phyloP scores from a whole-genome alignment of 495 filamentous ascomycete genomes.

The Talaromyces liani region DNA sequence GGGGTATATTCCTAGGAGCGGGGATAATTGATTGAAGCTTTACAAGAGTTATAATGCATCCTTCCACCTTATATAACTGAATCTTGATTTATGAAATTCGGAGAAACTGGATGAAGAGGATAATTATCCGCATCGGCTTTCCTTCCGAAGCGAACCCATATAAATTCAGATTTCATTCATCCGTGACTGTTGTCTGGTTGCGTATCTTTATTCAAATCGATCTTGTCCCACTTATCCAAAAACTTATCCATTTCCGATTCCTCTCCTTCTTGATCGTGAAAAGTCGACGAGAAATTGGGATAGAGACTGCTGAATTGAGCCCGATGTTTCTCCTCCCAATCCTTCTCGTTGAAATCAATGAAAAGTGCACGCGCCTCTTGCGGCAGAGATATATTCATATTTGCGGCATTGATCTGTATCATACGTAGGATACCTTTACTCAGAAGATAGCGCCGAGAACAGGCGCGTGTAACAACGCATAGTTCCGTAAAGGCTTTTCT shows the following conservation, averaged over 20 bases:
- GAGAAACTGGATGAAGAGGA: neutral
- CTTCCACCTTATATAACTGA: neutral
- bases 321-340: slow-evolving; percentile 10
- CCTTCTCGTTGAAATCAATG: slow-evolving; percentile 10
- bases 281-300: slow-evolving; percentile 9
- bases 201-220: neutral
- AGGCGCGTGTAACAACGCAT: slow-evolving; percentile 8
- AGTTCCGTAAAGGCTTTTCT: slow-evolving; percentile 10
- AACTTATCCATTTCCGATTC: slow-evolving; percentile 13
- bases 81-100: too few species aligned
- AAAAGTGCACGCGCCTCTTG: slow-evolving; percentile 10
- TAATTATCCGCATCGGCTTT: neutral
- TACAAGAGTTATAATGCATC: neutral
- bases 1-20: neutral
- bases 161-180: neutral
- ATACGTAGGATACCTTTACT: slow-evolving; percentile 15
- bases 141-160: neutral
- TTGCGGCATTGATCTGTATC: slow-evolving; percentile 13
- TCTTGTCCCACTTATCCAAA: slow-evolving; percentile 15
- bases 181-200: neutral
- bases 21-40: neutral
- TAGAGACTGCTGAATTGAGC: slow-evolving; percentile 14
- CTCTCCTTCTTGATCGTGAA: neutral
- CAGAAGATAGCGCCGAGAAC: slow-evolving; percentile 12
- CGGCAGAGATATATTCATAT: slow-evolving; percentile 10